These are phyloP conservation scores for Sporisorium graminicola DNA, from an alignment of 1,284 basidiomycete species.

Conservation along the genomic window DNA sequence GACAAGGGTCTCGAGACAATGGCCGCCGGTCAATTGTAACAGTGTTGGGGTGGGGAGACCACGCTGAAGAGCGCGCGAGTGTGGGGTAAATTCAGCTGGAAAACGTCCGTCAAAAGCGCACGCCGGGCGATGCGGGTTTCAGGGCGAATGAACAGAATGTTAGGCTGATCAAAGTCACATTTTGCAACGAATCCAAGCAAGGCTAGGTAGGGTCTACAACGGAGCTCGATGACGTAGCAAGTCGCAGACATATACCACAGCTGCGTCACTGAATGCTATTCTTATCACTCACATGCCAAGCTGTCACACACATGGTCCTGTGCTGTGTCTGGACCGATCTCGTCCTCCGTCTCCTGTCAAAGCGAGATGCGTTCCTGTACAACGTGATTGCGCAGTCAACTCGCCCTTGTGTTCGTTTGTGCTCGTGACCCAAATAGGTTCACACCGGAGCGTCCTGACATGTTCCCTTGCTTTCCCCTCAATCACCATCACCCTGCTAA, in stretches of 20 bases:
- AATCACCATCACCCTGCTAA: background rate
- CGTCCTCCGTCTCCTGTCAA: too few relatives aligned
- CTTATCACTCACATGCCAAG: background rate
- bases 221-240: conserved; percentile 1
- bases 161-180: background rate
- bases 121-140: background rate
- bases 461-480: too few relatives aligned
- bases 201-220: background rate
- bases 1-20: background rate
- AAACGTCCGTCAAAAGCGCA: conserved; percentile 4
- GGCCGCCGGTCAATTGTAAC: background rate
- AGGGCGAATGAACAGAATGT: background rate
- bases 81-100: too few relatives aligned
- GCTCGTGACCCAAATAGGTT: too few relatives aligned
- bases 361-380: too few relatives aligned
- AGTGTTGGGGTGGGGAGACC: background rate
- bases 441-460: too few relatives aligned
- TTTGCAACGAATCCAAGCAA: background rate
- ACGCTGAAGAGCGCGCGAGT: too few relatives aligned
- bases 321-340: too few relatives aligned
- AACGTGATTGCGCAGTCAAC: too few relatives aligned
- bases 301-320: background rate
- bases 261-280: conserved; percentile 3
- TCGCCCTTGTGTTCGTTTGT: background rate
- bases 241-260: background rate